Conservation (phyloP, 176 grass and related monocot genomes). For the Tuctoria greenei region DNA sequence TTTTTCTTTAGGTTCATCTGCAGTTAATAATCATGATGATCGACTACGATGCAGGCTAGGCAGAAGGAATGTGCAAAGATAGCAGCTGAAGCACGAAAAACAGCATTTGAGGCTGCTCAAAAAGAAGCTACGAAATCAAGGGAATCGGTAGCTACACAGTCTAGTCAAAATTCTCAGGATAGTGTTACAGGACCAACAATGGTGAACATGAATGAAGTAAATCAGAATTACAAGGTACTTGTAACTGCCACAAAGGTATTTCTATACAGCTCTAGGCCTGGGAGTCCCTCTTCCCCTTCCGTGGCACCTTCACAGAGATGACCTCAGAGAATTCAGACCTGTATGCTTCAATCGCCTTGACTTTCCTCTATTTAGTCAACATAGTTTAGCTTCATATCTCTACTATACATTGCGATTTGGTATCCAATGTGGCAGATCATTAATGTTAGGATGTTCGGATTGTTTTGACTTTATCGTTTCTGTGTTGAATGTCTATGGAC, state of each 20-base stretch:
- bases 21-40: conserved; percentile 24
- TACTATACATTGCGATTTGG: too few relatives aligned
- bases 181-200: conserved; percentile 27
- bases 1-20: conserved; percentile 4
- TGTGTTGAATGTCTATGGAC: background rate
- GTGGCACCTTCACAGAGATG: conserved; percentile 84
- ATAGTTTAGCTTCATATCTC: background rate
- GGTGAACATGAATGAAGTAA: background rate
- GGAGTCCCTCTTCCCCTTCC: conserved; percentile 92
- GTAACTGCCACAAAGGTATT: background rate
- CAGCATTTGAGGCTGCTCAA: conserved; percentile 66
- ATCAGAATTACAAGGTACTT: background rate
- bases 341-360: conserved; percentile 45
- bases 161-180: conserved; percentile 32
- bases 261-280: conserved; percentile 22
- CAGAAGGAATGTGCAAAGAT: conserved; percentile 67
- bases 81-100: conserved; percentile 68
- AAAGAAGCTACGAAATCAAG: conserved; percentile 28
- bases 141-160: conserved; percentile 41
- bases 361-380: background rate
- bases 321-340: conserved; percentile 86
- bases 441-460: background rate
- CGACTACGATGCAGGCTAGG: conserved; percentile 49
- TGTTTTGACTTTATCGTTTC: conserved; percentile 1
- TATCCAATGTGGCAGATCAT: background rate